phyloP scores from a whole-genome alignment of 2,329 filamentous ascomycete species.

The Cladosporium sp. region DNA sequence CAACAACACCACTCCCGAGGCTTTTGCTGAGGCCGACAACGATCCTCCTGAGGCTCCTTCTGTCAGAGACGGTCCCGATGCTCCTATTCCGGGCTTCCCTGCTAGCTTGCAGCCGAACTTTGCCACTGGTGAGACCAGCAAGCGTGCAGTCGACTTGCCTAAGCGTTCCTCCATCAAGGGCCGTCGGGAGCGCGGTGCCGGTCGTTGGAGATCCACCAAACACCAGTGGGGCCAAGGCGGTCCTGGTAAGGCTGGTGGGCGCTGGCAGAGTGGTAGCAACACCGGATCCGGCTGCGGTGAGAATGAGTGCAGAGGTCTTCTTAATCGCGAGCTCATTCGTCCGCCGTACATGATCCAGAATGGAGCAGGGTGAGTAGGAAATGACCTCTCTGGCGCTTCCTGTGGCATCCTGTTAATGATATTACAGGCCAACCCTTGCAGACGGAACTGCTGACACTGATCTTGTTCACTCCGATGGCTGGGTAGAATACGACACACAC shows the following conservation, averaged over 20 bases:
- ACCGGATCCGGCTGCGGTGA: slow-evolving; percentile 15
- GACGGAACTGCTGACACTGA: slow-evolving; percentile 56
- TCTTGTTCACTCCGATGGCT: slow-evolving; percentile 60
- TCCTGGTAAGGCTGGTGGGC: not conserved
- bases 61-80: slow-evolving; percentile 16
- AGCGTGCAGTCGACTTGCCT: slow-evolving; percentile 1
- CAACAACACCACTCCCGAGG: slow-evolving; percentile 13
- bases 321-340: slow-evolving; percentile 14
- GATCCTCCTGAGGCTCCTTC: slow-evolving; percentile 15
- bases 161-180: not conserved
- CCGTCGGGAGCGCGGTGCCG: slow-evolving; percentile 3
- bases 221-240: slow-evolving; percentile 14
- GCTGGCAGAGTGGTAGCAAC: slow-evolving; percentile 14
- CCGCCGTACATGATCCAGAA: slow-evolving; percentile 63
- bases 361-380: slow-evolving; percentile 35
- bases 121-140: slow-evolving; percentile 5
- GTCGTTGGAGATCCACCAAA: slow-evolving; percentile 7
- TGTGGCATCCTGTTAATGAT: not conserved
- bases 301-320: slow-evolving; percentile 13
- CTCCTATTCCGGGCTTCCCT: slow-evolving; percentile 16
- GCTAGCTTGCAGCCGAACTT: slow-evolving; percentile 14
- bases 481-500: slow-evolving; percentile 67
- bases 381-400: not conserved
- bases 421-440: slow-evolving; percentile 5
- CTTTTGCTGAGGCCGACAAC: slow-evolving; percentile 12